Base-by-base conservation (phyloP, 169 alveolate species). In the Plasmodium relictum region DNA sequence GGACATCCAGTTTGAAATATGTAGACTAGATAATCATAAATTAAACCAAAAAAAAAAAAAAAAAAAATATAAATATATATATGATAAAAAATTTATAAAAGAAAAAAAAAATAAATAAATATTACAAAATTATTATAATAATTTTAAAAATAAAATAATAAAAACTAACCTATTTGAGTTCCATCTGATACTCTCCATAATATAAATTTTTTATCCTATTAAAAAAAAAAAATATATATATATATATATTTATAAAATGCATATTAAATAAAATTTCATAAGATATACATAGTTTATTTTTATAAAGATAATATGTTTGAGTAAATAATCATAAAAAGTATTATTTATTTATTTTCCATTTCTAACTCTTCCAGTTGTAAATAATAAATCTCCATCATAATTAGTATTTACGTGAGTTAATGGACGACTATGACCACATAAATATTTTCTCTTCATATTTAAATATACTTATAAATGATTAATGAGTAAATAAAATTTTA, bases 291-390 rank as follows among this genome's bases (percentile, higher is more conserved):
- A 44, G 6, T 10, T 59, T 7, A 8, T 69, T 20, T 31, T 20
- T 54, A 8, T 31, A 39, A 42, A 20, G 58, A 41, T 1, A 20
- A 61, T 4, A 54, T 16, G 3, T 78, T 39, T 42, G 31, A 18
- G 3, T 62, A 22, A 26, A 48, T 8, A n/a, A 10, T 14, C 0
- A 24, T 14, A 20, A 56, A 48, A 48, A 4, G 9, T 39, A 16
- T 24, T 41, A 10, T 16, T 18, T 44, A 16, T 24, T 7, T 80
- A 24, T 20, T 44, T 24, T 4, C 14, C n/a, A 26, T 42, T 12
- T 72, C 96, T 65, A 86, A 96, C 98, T 97, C 96, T 96, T 56
- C 98, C 98, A 88, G 97, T 93, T 14, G 98, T 95, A 80, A 96
- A 96, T 26, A 96, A 94, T 65, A 96, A 93, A 54, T 96, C 98